Evolutionary conservation across 768 basidiomycete genomes (phyloP).

Genomic region (Hypholoma fasciculare): DNA sequence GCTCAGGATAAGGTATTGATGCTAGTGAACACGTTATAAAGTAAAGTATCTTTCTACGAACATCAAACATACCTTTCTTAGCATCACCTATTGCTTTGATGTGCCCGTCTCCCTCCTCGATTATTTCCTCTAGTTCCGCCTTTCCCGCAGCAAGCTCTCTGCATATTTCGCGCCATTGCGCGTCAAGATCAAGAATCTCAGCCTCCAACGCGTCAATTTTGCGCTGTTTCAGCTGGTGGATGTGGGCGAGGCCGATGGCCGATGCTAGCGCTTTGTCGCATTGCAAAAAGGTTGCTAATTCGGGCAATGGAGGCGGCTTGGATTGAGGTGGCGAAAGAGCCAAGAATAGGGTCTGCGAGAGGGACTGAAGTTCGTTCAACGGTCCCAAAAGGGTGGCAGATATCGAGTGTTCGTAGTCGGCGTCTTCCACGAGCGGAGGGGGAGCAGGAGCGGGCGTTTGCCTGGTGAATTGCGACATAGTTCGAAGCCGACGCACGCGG

Average conservation of each 20-base stretch:
- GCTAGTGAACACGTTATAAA: constrained; percentile 37
- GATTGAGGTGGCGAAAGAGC: constrained; percentile 70
- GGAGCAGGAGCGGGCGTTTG: constrained; percentile 12
- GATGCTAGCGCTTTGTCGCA: constrained; percentile 66
- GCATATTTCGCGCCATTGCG: constrained; percentile 69
- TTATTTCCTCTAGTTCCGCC: constrained; percentile 64
- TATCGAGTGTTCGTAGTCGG: constrained; percentile 45
- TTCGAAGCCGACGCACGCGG: background rate
- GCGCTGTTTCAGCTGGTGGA: constrained; percentile 76
- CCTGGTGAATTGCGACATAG: constrained; percentile 17
- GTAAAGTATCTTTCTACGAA: background rate
- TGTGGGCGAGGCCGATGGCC: constrained; percentile 63
- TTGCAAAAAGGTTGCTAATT: constrained; percentile 56
- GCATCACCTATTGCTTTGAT: constrained; percentile 71
- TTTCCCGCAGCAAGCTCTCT: constrained; percentile 64
- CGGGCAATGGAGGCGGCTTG: constrained; percentile 62
- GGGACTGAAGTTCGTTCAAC: constrained; percentile 56
- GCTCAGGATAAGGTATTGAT: constrained; percentile 79
- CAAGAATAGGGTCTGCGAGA: constrained; percentile 70
- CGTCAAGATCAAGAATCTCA: constrained; percentile 70
- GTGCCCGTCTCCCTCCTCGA: constrained; percentile 75
- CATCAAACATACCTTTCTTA: constrained; percentile 54
- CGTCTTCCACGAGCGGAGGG: constrained; percentile 5
- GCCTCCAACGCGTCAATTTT: constrained; percentile 69
- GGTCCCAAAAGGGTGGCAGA: constrained; percentile 62